Evolutionary conservation across 805 yeast species (phyloP).

Genomic region (Saccharomyces mikatae): DNA sequence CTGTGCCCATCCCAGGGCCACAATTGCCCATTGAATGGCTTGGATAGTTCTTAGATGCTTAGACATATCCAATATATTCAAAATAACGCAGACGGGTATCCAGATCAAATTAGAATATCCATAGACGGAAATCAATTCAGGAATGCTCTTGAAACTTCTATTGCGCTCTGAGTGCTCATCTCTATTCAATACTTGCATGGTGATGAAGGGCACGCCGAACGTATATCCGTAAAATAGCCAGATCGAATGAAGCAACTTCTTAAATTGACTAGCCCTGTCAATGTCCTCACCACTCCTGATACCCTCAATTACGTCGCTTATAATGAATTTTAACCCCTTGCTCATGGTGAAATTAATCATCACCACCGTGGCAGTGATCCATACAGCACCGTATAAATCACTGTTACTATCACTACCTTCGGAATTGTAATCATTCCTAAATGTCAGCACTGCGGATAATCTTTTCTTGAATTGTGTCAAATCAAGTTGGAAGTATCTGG

Average conservation of each 20-base stretch:
- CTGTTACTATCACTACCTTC: constrained; percentile 32
- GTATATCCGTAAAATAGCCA: constrained; percentile 72
- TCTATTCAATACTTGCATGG: constrained; percentile 42
- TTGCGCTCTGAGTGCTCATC: constrained; percentile 25
- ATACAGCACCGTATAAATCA: constrained; percentile 81
- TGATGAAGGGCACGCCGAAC: constrained; percentile 48
- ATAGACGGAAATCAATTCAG: constrained; percentile 62
- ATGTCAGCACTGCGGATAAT: constrained; percentile 7
- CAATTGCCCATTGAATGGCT: constrained; percentile 4
- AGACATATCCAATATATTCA: constrained; percentile 8
- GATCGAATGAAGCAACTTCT: constrained; percentile 58
- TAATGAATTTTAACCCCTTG: constrained; percentile 58
- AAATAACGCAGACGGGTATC: constrained; percentile 64
- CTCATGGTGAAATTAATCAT: constrained; percentile 67
- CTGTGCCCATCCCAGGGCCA: constrained; percentile 6
- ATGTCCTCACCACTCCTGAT: constrained; percentile 30
- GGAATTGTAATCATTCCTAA: constrained; percentile 13
- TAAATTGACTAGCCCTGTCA: constrained; percentile 52
- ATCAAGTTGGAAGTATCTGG: constrained; percentile 18
- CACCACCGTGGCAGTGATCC: constrained; percentile 82
- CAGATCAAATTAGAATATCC: constrained; percentile 81
- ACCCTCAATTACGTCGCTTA: constrained; percentile 42
- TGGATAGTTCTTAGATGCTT: background rate
- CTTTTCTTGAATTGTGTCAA: constrained; percentile 11
- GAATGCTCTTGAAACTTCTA: constrained; percentile 24